A percentile compares a stretch with the other conserved stretches of the same genome.
These are phyloP conservation scores for Stagonosporopsis cucurbitacearum DNA, from an alignment of 2,329 filamentous ascomycete genomes.

Conservation along the genomic window DNA sequence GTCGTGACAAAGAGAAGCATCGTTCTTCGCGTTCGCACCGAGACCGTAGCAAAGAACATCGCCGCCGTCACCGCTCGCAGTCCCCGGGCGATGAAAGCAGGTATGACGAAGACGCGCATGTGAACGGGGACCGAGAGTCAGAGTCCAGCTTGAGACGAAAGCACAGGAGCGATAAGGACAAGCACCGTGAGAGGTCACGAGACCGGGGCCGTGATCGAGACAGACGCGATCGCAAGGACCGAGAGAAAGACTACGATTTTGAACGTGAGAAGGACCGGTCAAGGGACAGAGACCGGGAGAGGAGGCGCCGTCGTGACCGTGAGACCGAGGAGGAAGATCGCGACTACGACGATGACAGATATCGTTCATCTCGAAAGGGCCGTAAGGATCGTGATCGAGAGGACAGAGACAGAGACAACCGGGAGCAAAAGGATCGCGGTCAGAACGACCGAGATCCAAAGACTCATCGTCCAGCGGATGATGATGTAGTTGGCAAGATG, in stretches of 20 bases:
- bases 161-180: slow-evolving; percentile 47
- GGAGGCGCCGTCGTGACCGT: slow-evolving; percentile 60
- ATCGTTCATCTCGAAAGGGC: slow-evolving; percentile 52
- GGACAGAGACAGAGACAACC: slow-evolving; percentile 49
- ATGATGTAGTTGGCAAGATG: slow-evolving; percentile 36
- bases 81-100: slow-evolving; percentile 44
- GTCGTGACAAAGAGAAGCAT: slow-evolving; percentile 51
- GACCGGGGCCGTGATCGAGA: slow-evolving; percentile 45
- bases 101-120: slow-evolving; percentile 41
- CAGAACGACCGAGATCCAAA: slow-evolving; percentile 21
- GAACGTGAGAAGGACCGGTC: slow-evolving; percentile 51
- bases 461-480: slow-evolving; percentile 6
- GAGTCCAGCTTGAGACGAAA: slow-evolving; percentile 46
- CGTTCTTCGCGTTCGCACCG: slow-evolving; percentile 56
- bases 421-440: slow-evolving; percentile 26
- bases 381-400: slow-evolving; percentile 52
- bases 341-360: slow-evolving; percentile 48
- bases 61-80: slow-evolving; percentile 53
- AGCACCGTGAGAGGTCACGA: slow-evolving; percentile 36
- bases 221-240: slow-evolving; percentile 56
- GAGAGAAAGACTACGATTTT: slow-evolving; percentile 55
- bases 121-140: slow-evolving; percentile 35
- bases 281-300: slow-evolving; percentile 48
- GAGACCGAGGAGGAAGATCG: slow-evolving; percentile 45
- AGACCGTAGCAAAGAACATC: slow-evolving; percentile 54